These are phyloP conservation scores for Sphaerostilbella broomeana DNA, from an alignment of 2,329 filamentous ascomycete species.

Conservation along the genomic window DNA sequence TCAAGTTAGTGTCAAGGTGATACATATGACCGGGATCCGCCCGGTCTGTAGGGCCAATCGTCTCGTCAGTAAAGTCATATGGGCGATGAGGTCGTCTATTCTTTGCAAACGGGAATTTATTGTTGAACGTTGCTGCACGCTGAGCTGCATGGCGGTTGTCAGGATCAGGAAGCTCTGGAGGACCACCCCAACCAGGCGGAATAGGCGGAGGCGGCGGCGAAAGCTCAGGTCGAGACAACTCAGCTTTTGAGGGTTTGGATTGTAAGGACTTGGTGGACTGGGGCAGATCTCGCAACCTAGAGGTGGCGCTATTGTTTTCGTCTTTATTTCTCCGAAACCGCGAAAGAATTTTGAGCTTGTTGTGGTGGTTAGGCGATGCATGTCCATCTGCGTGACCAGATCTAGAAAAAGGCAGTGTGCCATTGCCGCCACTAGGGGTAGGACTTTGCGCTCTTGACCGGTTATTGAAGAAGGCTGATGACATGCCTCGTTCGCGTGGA, in stretches of 20 bases:
- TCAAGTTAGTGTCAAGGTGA: slow-evolving; percentile 79
- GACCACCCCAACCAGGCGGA: slow-evolving; percentile 24
- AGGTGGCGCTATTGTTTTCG: slow-evolving; percentile 30
- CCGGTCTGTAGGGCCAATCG: slow-evolving; percentile 54
- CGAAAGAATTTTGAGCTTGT: slow-evolving; percentile 45
- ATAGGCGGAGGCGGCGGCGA: slow-evolving; percentile 34
- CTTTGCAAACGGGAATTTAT: slow-evolving; percentile 57
- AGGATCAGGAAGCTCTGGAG: slow-evolving; percentile 24
- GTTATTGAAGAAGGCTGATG: slow-evolving; percentile 39
- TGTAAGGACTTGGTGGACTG: slow-evolving; percentile 48
- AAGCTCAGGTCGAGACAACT: slow-evolving; percentile 36
- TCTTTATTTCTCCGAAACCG: slow-evolving; percentile 50
- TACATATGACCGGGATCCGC: slow-evolving; percentile 58
- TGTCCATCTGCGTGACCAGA: slow-evolving; percentile 46
- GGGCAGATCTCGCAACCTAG: slow-evolving; percentile 42
- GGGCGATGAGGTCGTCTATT: slow-evolving; percentile 41
- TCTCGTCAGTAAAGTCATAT: slow-evolving; percentile 50
- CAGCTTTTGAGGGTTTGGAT: slow-evolving; percentile 42
- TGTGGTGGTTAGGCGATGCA: slow-evolving; percentile 50
- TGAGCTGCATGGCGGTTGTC: slow-evolving; percentile 22
- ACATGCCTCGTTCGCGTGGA: slow-evolving; percentile 47
- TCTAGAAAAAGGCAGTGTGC: slow-evolving; percentile 40
- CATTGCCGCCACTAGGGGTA: slow-evolving; percentile 67
- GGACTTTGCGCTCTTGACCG: slow-evolving; percentile 69
- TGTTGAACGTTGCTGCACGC: slow-evolving; percentile 51